phyloP scores from a whole-genome alignment of 352 stramenopile species.

The Thraustochytrium sp. region DNA sequence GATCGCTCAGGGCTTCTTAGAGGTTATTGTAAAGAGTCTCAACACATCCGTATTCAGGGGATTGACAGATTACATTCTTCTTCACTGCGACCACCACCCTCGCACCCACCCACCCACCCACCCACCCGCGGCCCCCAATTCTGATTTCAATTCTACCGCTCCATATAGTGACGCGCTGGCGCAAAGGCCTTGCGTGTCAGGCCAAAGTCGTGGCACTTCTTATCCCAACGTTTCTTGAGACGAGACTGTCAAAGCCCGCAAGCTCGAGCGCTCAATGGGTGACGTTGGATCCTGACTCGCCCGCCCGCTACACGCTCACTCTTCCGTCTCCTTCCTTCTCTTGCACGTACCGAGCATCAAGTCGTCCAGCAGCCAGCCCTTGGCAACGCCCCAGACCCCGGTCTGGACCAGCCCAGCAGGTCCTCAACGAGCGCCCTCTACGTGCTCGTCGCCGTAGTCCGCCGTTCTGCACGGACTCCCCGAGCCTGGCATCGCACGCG shows the following conservation, averaged over 20 bases:
- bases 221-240: slow-evolving; percentile 31
- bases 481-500: no score
- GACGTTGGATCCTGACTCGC: not conserved
- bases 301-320: not conserved
- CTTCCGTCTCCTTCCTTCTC: not conserved
- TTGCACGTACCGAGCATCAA: not conserved
- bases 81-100: not conserved
- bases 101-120: not conserved
- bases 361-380: no score
- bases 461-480: no score
- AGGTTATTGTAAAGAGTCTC: slow-evolving; percentile 7
- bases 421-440: no score
- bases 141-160: not conserved
- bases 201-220: slow-evolving; percentile 1
- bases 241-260: not conserved
- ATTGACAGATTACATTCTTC: slow-evolving; percentile 28
- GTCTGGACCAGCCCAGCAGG: no score
- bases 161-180: not conserved
- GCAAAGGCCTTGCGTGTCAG: not conserved
- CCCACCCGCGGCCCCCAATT: not conserved
- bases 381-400: no score
- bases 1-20: slow-evolving; percentile 37
- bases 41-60: slow-evolving; percentile 17
- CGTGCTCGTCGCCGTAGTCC: no score
- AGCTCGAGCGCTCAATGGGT: slow-evolving; percentile 31